Evolutionary conservation across 345 rosid genomes (phyloP).

Genomic region (Tarenaya hassleriana): DNA sequence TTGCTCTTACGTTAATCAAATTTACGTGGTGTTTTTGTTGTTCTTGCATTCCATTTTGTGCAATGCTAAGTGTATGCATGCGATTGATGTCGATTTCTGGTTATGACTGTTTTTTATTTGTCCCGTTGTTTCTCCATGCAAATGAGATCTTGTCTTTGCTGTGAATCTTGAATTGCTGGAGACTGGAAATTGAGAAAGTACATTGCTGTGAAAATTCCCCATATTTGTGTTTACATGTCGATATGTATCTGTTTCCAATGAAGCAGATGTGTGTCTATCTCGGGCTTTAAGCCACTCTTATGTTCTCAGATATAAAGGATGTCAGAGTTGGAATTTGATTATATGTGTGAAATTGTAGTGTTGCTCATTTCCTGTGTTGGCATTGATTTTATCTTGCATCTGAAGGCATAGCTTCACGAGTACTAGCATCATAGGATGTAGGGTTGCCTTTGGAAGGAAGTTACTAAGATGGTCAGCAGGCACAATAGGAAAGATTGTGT

Average conservation of each 20-base stretch:
- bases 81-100: no score
- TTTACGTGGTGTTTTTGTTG: neutral
- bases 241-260: no score
- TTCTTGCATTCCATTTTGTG: neutral
- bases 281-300: neutral
- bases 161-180: neutral
- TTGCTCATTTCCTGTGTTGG: neutral
- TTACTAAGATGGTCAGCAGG: neutral
- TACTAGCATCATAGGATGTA: neutral
- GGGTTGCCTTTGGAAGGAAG: neutral
- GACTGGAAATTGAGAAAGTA: no score
- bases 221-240: no score
- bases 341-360: neutral
- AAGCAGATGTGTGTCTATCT: no score
- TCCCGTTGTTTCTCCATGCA: neutral
- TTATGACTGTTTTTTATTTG: no score
- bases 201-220: no score
- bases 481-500: no score
- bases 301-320: conserved; percentile 5
- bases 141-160: neutral
- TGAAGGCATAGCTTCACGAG: neutral
- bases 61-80: no score
- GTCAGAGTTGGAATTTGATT: neutral
- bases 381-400: neutral
- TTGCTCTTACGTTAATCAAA: neutral